Conservation (phyloP, 495 filamentous ascomycete genomes). For the Hypoxylon intermedium region DNA sequence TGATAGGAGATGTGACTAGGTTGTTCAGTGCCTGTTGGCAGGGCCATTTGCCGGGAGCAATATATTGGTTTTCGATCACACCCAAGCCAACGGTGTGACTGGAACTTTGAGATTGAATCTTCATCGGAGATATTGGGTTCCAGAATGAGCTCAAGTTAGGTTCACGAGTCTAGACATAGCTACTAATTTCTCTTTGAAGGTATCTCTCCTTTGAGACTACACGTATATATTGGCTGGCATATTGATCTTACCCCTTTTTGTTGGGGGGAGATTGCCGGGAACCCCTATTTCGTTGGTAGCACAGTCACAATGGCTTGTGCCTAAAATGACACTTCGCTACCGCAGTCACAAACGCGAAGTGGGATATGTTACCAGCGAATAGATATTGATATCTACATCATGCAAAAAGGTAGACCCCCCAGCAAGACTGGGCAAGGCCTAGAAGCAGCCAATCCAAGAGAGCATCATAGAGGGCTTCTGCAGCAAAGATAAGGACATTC, state of each 20-base stretch:
- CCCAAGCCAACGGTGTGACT: slow-evolving; percentile 19
- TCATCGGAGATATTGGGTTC: neutral
- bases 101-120: neutral
- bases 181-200: neutral
- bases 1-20: slow-evolving; percentile 1
- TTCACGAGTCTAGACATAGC: neutral
- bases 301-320: slow-evolving; percentile 9
- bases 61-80: slow-evolving; percentile 27
- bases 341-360: slow-evolving; percentile 27
- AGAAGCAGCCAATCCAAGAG: slow-evolving; percentile 6
- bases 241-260: slow-evolving; percentile 16
- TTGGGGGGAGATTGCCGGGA: neutral
- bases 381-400: slow-evolving; percentile 6
- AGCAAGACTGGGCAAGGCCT: slow-evolving; percentile 7
- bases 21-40: neutral
- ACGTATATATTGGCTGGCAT: neutral
- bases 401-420: slow-evolving; percentile 3
- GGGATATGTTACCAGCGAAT: slow-evolving; percentile 31
- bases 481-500: slow-evolving; percentile 4
- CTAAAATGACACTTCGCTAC: slow-evolving; percentile 25
- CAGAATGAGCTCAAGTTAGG: neutral
- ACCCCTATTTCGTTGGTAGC: neutral
- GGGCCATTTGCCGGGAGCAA: slow-evolving; percentile 24
- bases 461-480: neutral
- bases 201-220: no score